Evolutionary conservation across 1,139 yeast species (phyloP), one percentile per base, ranked within the genome.

Genomic region (Kurtzmaniella quercitrusa): DNA sequence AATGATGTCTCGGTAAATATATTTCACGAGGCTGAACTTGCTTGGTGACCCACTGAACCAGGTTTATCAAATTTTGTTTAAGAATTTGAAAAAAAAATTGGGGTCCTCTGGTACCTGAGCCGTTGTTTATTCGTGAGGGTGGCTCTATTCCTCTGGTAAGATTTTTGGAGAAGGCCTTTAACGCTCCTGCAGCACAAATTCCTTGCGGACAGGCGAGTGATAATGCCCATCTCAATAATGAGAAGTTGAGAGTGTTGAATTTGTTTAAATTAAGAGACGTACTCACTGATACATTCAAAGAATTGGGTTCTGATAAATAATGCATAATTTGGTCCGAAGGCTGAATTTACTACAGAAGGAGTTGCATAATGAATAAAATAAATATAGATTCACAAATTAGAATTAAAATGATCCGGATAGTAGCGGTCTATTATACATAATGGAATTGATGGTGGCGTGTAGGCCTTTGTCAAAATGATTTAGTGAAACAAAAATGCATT

Each of bases 131-230:
- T 38, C 78, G 98, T 50, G 98, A 93, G 66, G 98, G 98, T 46
- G 98, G 98, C 0, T 87, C 96, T 1, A 89, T 93, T 57, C 98
- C 98, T 1, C 84, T 93, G 12, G 82, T 94, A 6, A 66, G 97
- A 47, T 85, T 85, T 49, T 67, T 93, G 51, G 98, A 93, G 55
- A 86, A 85, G 58, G 73, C 78, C 16, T 86, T 93, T 52, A 63
- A 74, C 42, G 96, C 98, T 2, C 87, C 88, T 17, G 98, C 97
- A 1, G 95, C 93, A 0, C 98, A 93, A 61, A 78, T 93, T 35
- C 98, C 98, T 2, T 88, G 97, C 59, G 98, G 98, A 0, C 98
- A 93, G 65, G 79, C 94, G 1, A 82, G 94, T 39, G 98, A 93
- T 60, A 88, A 88, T 57, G 98, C 98, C 1, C 98, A 93, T 67